Evolutionary conservation across 2,329 filamentous ascomycete species (phyloP), one percentile per base, ranked within the genome.

Genomic region (Talaromyces sp.): DNA sequence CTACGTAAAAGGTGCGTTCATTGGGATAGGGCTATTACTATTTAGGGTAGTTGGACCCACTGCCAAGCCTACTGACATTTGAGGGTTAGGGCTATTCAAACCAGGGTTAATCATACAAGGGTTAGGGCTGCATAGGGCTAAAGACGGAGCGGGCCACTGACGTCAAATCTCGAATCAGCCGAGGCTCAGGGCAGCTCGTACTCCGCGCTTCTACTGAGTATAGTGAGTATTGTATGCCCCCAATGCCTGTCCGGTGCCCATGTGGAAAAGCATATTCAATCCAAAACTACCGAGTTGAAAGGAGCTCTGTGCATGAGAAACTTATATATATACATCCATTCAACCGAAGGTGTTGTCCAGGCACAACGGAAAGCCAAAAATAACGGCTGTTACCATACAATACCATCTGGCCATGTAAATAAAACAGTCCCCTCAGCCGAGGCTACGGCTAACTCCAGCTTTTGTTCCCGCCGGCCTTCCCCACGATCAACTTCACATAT

Each of bases 371-470:
- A n/a, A 17, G 48, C 25, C 31, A 25, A 52, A 39, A 37, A 28
- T 39, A 22, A 39, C 48, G n/a, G 21, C 21, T 28, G 22, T 37
- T 25, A 52, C 48, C 48, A 6, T 52, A 28, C 45, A 37, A 37
- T 52, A 52, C 48, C 45, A 10, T n/a, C 28, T 9, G 11, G 45
- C n/a, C 33, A 25, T 33, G 48, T 52, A 37, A n/a, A 37, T 39
- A 39, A 21, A 36, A 52, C 48, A 3, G 2, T 36, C 31, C 48
- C 21, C 48, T 52, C 48, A 52, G 33, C 48, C 48, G 48, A 52
- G 48, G 48, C 48, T 25, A 52, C 37, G 62, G 36, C n/a, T 54
- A 54, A 54, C 48, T 52, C 48, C 48, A 52, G 25, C 3, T 13
- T 48, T 35, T 25, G 9, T 33, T 48, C 9, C 45, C 45, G 45